Base-by-base conservation (phyloP, 768 basidiomycete species). In the Steccherinum ochraceum region DNA sequence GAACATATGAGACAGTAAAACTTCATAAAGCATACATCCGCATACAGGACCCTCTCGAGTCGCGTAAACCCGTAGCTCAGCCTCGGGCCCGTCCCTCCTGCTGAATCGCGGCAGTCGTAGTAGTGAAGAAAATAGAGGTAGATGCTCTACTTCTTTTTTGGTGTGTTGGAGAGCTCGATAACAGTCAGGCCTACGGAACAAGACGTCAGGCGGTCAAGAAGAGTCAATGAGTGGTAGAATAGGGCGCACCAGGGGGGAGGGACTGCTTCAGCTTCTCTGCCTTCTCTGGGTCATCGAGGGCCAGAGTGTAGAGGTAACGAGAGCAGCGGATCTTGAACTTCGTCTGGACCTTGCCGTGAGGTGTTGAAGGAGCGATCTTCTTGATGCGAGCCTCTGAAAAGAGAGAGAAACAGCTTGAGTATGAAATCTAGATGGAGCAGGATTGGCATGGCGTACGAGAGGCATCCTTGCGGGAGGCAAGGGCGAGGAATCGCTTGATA, bases 301-400 rank as follows among this genome's bases (percentile, higher is more conserved):
- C 81, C 57, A 98, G 82, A n/a, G 96, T 98, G 85, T 99, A 99
- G 55, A 94, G 85, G 72, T 93, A 93, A 69, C 89, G 81, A 54
- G 89, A 87, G 77, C 94, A 97, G 69, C 96, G 82, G 67, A 99
- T 83, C 81, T 99, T 99, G 84, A 98, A 97, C 76, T 98, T 99
- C 67, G 89, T 95, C 72, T 83, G 78, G 27, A 77, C 76, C 75
- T 91, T 91, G 62, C 81, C 86, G 46, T 79, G 78, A 26, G 82
- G 67, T 24, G 76, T 70, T 68, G 78, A 81, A 35, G 87, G 73
- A 52, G 80, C 76, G 55, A 86, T 86, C 78, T 94, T 96, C 79
- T 97, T 98, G 83, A 98, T 96, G 72, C 93, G 90, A 53, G 90
- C 93, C 79, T 92, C 95, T 97, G 70, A 7, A 43, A 18, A 35